Evolutionary conservation across 495 filamentous ascomycete species (phyloP), one percentile per base, ranked within the genome.

Genomic region (Cenococcum geophilum): DNA sequence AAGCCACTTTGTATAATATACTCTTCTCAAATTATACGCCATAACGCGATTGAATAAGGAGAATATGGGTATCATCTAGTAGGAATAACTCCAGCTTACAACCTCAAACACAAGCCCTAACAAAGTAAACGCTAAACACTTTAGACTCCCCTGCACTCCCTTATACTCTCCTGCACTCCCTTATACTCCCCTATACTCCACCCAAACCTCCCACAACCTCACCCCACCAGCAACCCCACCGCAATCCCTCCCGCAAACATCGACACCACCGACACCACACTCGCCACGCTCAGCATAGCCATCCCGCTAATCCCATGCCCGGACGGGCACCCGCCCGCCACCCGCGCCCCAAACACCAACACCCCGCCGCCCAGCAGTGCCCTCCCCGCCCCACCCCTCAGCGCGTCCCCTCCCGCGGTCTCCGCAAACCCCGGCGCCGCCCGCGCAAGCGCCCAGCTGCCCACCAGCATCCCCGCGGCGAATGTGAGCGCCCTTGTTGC

Each of bases 221-320:
- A 45, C 18, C 40, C 40, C 18, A 45, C 11, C 40, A 51, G 2
- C 48, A 12, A 5, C 48, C 14, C 48, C 48, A 21, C 22, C 48
- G n/a, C 47, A 27, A 68, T 72, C 58, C 79, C 82, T 3, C 72
- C 76, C 2, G 54, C 75, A 72, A 84, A 82, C 60, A 78, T 77
- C 0, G 75, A 60, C 5, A 66, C 78, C 5, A 82, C 76, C 0
- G 77, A 79, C 16, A 85, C 57, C 56, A 82, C 70, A 68, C 82
- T 84, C 1, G 77, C 74, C 20, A 78, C 66, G 0, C 78, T 79
- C 5, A 83, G 61, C 63, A 77, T 65, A 32, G 76, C 74, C 50
- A 84, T 75, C 4, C 81, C 81, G 32, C 75, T 81, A 60, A 85
- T 82, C 1, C 82, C 82, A 63, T 84, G 82, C 0, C 82, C 82